Evolutionary conservation across 2,329 filamentous ascomycete genomes (phyloP).

Genomic region (Sclerotinia borealis): DNA sequence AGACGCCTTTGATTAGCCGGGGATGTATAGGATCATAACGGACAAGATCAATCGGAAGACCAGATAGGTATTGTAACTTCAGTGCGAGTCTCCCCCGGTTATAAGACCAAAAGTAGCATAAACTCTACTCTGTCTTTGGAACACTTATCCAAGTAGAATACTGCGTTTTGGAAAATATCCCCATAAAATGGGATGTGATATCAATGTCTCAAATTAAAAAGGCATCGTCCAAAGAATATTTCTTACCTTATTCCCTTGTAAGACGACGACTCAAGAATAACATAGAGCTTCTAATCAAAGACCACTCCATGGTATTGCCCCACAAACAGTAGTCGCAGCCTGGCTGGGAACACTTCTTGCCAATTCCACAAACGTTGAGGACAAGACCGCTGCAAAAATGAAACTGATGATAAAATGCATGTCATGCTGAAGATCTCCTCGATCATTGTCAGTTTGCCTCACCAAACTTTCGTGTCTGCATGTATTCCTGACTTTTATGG

Average conservation of each 20-base stretch:
- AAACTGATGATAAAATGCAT: not conserved
- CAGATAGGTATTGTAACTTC: not conserved
- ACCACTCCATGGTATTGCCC: not conserved
- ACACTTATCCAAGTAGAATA: not conserved
- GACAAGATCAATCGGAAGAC: not conserved
- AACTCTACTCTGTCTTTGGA: not conserved
- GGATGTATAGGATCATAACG: not conserved
- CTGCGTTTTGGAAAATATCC: not conserved
- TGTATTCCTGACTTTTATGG: not conserved
- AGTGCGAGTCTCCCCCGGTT: not conserved
- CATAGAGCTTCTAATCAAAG: not conserved
- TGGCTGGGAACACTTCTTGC: not conserved
- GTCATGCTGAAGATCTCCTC: not conserved
- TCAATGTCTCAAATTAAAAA: not conserved
- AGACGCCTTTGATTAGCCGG: not conserved
- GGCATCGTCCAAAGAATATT: not conserved
- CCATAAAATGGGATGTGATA: not conserved
- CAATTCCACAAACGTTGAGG: not conserved
- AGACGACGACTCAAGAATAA: not conserved
- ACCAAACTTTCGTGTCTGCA: not conserved
- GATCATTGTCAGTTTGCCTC: not conserved
- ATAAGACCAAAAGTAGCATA: not conserved
- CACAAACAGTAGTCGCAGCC: not conserved
- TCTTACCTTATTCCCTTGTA: not conserved
- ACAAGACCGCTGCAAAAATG: not conserved